phyloP scores from a whole-genome alignment of 495 filamentous ascomycete genomes.

The Penicillium pulvis region DNA sequence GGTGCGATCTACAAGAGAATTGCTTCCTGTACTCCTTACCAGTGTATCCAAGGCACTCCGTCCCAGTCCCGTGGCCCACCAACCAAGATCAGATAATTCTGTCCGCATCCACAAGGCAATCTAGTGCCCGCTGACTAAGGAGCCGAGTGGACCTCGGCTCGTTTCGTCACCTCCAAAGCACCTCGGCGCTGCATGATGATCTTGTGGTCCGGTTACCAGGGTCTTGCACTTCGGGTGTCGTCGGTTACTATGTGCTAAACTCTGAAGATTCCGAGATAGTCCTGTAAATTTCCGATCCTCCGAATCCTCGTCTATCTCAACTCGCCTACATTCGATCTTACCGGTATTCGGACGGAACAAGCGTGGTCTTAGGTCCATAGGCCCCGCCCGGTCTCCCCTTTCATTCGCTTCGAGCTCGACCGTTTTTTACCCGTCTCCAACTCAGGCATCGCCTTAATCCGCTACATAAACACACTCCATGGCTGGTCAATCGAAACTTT shows the following conservation, averaged over 20 bases:
- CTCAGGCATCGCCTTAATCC: conserved; percentile 2
- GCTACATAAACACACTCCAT: conserved; percentile 46
- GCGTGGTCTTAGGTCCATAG: conserved; percentile 11
- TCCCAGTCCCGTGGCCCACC: neutral
- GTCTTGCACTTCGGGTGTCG: conserved; percentile 18
- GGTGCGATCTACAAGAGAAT: no score
- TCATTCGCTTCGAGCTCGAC: conserved; percentile 14
- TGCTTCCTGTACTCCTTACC: neutral
- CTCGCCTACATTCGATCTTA: neutral
- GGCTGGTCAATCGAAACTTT: conserved; percentile 84
- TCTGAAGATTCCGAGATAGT: conserved; percentile 6
- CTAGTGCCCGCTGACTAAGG: conserved; percentile 3
- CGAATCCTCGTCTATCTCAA: neutral
- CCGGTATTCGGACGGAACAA: conserved; percentile 20
- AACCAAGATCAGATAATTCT: neutral
- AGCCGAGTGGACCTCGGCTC: conserved; percentile 41
- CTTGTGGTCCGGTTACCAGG: conserved; percentile 13
- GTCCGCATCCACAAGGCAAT: neutral
- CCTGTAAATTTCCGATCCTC: conserved; percentile 4
- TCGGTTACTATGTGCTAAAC: conserved; percentile 18
- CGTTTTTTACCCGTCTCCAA: conserved; percentile 10
- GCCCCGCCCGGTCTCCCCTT: conserved; percentile 31
- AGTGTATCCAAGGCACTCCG: neutral
- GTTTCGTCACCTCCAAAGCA: conserved; percentile 39
- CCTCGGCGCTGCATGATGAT: conserved; percentile 18